Percentiles rank a stretch among this genome's conserved stretches.
Evolutionary conservation across 1,139 yeast genomes (phyloP).

Genomic region (Saccharomycopsis hybrid): DNA sequence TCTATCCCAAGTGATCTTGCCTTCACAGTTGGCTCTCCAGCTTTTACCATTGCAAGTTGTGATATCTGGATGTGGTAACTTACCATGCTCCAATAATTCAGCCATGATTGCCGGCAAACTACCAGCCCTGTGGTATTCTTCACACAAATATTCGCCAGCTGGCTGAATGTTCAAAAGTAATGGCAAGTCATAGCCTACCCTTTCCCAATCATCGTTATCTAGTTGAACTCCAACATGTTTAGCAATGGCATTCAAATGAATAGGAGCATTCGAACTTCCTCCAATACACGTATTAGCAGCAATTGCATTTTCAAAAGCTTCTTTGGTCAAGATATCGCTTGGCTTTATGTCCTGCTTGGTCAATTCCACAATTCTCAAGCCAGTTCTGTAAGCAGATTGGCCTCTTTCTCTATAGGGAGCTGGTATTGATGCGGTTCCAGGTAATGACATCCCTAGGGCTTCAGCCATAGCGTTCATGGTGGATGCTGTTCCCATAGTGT

Average conservation of each 20-base stretch:
- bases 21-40: conserved; percentile 59
- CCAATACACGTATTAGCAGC: conserved; percentile 92
- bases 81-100: conserved; percentile 69
- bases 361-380: conserved; percentile 76
- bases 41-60: conserved; percentile 93
- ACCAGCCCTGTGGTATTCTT: conserved; percentile 81
- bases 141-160: conserved; percentile 96
- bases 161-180: conserved; percentile 95
- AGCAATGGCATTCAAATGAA: conserved; percentile 91
- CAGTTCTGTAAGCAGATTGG: conserved; percentile 75
- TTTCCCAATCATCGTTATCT: conserved; percentile 93
- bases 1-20: conserved; percentile 52
- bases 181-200: conserved; percentile 83
- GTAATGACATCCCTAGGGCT: conserved; percentile 89
- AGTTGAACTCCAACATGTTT: conserved; percentile 80
- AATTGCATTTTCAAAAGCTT: conserved; percentile 91
- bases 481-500: conserved; percentile 99
- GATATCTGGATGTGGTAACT: conserved; percentile 75
- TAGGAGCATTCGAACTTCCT: conserved; percentile 95
- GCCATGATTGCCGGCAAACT: conserved; percentile 96
- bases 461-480: conserved; percentile 99
- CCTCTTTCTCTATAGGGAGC: conserved; percentile 78
- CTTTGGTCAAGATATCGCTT: conserved; percentile 84
- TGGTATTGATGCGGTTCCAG: conserved; percentile 87
- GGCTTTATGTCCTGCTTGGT: conserved; percentile 74